These are phyloP conservation scores for Debaryomyces subglobosus DNA, from an alignment of 1,139 yeast genomes.

Conservation along the genomic window DNA sequence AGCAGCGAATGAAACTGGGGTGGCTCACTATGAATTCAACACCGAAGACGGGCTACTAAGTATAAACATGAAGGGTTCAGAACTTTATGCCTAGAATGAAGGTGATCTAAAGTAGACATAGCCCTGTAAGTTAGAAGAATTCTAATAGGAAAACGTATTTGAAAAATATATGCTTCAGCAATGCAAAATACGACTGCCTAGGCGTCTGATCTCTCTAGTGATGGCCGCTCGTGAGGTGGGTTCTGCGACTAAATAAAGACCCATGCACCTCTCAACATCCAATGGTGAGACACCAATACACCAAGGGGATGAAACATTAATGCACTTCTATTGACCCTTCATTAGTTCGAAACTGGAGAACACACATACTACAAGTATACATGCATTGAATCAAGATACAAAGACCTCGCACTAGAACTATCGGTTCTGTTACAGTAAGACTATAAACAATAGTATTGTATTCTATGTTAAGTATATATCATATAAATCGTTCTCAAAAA, in stretches of 20 bases:
- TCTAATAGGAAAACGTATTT: neutral
- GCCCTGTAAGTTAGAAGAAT: neutral
- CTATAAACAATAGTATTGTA: neutral
- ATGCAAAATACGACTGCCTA: too few relatives aligned
- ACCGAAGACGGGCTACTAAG: neutral
- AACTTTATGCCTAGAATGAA: neutral
- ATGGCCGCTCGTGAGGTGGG: neutral
- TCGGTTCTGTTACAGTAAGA: neutral
- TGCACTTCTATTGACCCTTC: neutral
- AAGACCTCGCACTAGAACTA: neutral
- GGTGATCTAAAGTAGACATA: neutral
- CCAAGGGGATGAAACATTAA: neutral
- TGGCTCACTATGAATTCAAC: neutral
- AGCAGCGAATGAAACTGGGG: neutral
- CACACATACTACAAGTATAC: neutral
- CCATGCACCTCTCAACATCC: neutral
- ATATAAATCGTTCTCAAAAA: conserved; percentile 1
- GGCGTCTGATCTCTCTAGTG: neutral
- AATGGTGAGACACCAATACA: neutral
- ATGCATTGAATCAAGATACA: neutral
- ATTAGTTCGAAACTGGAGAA: neutral
- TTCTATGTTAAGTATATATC: conserved; percentile 2
- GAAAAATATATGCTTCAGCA: neutral
- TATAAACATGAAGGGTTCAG: neutral
- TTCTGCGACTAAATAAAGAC: neutral